phyloP scores from a whole-genome alignment of 768 basidiomycete species.

The Trametes gibbosa region DNA sequence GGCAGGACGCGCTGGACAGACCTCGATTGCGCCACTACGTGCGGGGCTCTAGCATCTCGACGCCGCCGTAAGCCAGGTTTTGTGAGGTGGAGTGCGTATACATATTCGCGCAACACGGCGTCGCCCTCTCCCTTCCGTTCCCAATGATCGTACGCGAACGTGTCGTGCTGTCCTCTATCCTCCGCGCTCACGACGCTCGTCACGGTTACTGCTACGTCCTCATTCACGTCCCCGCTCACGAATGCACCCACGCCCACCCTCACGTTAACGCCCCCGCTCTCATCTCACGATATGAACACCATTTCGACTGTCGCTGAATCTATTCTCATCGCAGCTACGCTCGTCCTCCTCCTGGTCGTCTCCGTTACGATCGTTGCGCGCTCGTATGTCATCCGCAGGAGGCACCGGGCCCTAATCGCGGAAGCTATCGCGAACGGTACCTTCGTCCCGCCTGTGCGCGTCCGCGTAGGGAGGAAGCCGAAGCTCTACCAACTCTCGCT shows the following conservation, averaged over 20 bases:
- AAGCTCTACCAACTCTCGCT: conserved; percentile 45
- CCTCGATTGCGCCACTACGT: conserved; percentile 1
- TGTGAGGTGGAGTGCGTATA: neutral
- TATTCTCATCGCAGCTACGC: conserved; percentile 46
- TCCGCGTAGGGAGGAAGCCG: conserved; percentile 43
- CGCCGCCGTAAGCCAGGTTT: conserved; percentile 2
- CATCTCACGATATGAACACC: neutral
- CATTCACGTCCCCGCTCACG: neutral
- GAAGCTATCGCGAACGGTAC: conserved; percentile 67
- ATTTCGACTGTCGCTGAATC: conserved; percentile 11
- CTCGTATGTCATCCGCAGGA: conserved; percentile 59
- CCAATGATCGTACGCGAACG: neutral
- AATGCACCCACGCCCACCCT: conserved; percentile 3
- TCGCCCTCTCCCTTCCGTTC: neutral
- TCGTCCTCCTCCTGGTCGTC: conserved; percentile 65
- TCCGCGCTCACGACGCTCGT: neutral
- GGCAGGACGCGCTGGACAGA: neutral
- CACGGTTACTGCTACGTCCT: neutral
- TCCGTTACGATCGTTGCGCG: conserved; percentile 66
- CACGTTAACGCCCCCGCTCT: neutral
- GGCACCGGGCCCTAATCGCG: conserved; percentile 55
- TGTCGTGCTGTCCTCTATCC: neutral
- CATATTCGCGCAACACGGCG: neutral
- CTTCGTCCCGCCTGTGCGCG: conserved; percentile 43
- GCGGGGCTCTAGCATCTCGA: conserved; percentile 1